These are phyloP conservation scores for Annulohypoxylon bovei DNA, from an alignment of 495 filamentous ascomycete species.

Conservation along the genomic window DNA sequence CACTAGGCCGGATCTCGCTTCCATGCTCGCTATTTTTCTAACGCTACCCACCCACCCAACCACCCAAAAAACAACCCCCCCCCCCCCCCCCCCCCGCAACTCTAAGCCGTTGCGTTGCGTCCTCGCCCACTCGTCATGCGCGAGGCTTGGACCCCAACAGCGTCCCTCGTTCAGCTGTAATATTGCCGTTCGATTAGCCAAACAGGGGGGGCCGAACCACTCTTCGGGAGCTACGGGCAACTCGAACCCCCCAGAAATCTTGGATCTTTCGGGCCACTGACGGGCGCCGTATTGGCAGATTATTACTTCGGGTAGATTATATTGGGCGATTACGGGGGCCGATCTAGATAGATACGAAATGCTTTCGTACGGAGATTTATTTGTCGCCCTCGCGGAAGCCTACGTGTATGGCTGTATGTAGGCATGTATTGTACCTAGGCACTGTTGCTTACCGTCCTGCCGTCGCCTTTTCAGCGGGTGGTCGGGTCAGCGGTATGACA, in stretches of 20 bases:
- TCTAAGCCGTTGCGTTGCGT: neutral
- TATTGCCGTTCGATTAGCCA: neutral
- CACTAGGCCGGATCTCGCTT: too few relatives aligned
- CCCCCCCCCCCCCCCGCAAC: slow-evolving; percentile 10
- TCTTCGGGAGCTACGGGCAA: slow-evolving; percentile 30
- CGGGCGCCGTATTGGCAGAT: slow-evolving; percentile 20
- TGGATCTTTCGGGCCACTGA: slow-evolving; percentile 6
- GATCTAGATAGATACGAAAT: slow-evolving; percentile 18
- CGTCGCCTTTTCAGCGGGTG: neutral
- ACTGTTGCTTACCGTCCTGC: neutral
- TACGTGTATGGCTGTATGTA: neutral
- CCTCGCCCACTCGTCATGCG: slow-evolving; percentile 22
- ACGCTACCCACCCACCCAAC: too few relatives aligned
- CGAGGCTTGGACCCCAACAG: slow-evolving; percentile 34
- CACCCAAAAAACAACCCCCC: too few relatives aligned
- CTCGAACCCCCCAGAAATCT: neutral
- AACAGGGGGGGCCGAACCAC: slow-evolving; percentile 17
- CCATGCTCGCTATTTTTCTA: too few relatives aligned
- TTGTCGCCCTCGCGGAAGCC: slow-evolving; percentile 11
- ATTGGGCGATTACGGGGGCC: neutral
- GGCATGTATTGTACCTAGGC: neutral
- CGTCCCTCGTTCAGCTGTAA: slow-evolving; percentile 6
- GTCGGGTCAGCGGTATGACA: neutral
- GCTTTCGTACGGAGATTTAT: slow-evolving; percentile 29
- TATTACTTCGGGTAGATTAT: slow-evolving; percentile 23